Evolutionary conservation across 441 rosid species (phyloP).

Genomic region (Syzygium malaccense): DNA sequence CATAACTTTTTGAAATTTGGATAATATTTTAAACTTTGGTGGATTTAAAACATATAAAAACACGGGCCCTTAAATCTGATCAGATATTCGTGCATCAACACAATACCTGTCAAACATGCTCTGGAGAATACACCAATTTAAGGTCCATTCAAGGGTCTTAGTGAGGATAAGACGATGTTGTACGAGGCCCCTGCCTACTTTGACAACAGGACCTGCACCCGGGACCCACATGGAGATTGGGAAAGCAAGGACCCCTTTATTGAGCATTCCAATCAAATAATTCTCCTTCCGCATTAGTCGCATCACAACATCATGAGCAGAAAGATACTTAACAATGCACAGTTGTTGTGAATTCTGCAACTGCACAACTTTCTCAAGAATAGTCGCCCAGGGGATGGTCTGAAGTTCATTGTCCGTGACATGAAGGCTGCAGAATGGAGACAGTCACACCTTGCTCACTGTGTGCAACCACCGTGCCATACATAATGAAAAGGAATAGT

Average conservation of each 20-base stretch:
- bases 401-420: constrained; percentile 89
- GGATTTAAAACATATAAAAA: background rate
- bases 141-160: constrained; percentile 96
- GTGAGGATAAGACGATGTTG: constrained; percentile 61
- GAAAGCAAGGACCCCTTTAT: constrained; percentile 93
- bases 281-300: constrained; percentile 98
- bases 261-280: constrained; percentile 96
- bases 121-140: constrained; percentile 98
- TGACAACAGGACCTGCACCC: constrained; percentile 83
- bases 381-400: constrained; percentile 92
- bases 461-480: background rate
- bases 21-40: background rate
- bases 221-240: constrained; percentile 86
- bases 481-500: background rate
- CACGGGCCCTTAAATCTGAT: background rate
- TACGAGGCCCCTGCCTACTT: constrained; percentile 40
- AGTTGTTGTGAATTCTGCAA: constrained; percentile 75
- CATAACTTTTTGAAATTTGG: background rate
- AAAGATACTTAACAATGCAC: constrained; percentile 94
- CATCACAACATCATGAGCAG: constrained; percentile 90
- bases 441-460: constrained; percentile 8
- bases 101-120: constrained; percentile 98
- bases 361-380: constrained; percentile 87
- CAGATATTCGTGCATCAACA: background rate
- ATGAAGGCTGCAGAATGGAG: constrained; percentile 66